phyloP scores from a whole-genome alignment of 228 moss, liverwort and hornwort genomes.

The Sphagnum magellanicum region DNA sequence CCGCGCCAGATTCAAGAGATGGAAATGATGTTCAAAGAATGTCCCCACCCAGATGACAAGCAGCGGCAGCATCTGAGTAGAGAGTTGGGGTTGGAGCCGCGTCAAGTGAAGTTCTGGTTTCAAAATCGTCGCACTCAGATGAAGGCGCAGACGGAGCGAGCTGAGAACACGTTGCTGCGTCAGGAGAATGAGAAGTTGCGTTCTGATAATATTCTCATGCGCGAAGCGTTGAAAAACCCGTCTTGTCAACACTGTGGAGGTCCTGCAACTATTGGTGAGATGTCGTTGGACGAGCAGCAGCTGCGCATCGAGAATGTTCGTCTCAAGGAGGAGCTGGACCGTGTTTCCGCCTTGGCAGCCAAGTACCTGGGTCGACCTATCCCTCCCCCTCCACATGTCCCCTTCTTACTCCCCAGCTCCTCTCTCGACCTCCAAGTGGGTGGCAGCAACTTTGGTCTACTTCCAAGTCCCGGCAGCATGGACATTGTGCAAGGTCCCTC shows the following conservation, averaged over 20 bases:
- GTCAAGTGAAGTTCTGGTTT: conserved; percentile 99
- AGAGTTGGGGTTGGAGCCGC: conserved; percentile 86
- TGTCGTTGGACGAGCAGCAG: conserved; percentile 96
- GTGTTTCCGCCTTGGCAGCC: conserved; percentile 70
- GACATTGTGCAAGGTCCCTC: conserved; percentile 58
- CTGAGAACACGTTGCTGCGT: conserved; percentile 77
- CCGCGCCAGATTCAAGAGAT: conserved; percentile 97
- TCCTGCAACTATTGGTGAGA: conserved; percentile 75
- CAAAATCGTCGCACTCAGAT: conserved; percentile 95
- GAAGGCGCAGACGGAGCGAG: conserved; percentile 96
- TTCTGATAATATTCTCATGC: conserved; percentile 62
- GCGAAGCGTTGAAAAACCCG: conserved; percentile 83
- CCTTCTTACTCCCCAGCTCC: conserved; percentile 58
- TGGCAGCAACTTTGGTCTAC: conserved; percentile 53
- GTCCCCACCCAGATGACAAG: conserved; percentile 97
- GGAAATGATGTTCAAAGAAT: conserved; percentile 99
- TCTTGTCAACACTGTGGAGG: conserved; percentile 91
- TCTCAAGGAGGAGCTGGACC: conserved; percentile 88
- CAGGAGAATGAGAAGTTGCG: conserved; percentile 82
- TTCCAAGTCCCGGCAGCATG: conserved; percentile 9
- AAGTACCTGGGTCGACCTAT: conserved; percentile 73
- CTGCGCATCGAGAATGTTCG: conserved; percentile 79
- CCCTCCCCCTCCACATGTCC: conserved; percentile 27
- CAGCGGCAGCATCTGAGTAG: conserved; percentile 98
- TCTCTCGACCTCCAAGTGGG: conserved; percentile 87